Percentiles rank a stretch among this genome's conserved stretches.
Conservation (phyloP, 805 yeast genomes). For the Schwanniomyces pseudopolymorphus region DNA sequence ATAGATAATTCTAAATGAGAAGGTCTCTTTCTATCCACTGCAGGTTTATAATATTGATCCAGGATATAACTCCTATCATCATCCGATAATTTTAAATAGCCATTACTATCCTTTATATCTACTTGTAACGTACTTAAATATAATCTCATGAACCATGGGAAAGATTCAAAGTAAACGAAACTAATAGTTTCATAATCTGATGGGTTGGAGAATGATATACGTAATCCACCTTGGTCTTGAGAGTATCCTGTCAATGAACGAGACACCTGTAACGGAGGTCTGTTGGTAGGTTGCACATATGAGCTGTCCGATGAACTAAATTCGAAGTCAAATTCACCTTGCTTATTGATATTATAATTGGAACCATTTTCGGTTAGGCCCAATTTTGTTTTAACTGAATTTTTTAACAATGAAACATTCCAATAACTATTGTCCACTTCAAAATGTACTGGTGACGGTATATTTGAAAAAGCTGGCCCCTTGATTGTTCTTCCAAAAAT, state of each 20-base stretch:
- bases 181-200: constrained; percentile 40
- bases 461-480: constrained; percentile 64
- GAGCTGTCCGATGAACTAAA: constrained; percentile 49
- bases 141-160: constrained; percentile 91
- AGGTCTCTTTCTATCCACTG: constrained; percentile 77
- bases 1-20: constrained; percentile 75
- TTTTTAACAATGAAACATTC: constrained; percentile 30
- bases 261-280: constrained; percentile 74
- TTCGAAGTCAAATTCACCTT: constrained; percentile 30
- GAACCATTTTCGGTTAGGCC: background rate
- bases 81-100: constrained; percentile 14
- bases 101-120: constrained; percentile 23
- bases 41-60: constrained; percentile 67
- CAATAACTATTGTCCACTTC: constrained; percentile 46
- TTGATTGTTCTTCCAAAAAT: constrained; percentile 68
- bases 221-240: constrained; percentile 86
- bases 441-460: constrained; percentile 41
- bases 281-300: constrained; percentile 39
- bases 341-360: constrained; percentile 14
- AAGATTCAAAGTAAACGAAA: constrained; percentile 69
- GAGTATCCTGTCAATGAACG: constrained; percentile 91
- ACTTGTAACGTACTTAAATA: constrained; percentile 69
- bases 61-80: constrained; percentile 35
- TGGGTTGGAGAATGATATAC: constrained; percentile 76
- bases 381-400: background rate